phyloP scores from a whole-genome alignment of 768 basidiomycete genomes.

The Calvatia gigantea region DNA sequence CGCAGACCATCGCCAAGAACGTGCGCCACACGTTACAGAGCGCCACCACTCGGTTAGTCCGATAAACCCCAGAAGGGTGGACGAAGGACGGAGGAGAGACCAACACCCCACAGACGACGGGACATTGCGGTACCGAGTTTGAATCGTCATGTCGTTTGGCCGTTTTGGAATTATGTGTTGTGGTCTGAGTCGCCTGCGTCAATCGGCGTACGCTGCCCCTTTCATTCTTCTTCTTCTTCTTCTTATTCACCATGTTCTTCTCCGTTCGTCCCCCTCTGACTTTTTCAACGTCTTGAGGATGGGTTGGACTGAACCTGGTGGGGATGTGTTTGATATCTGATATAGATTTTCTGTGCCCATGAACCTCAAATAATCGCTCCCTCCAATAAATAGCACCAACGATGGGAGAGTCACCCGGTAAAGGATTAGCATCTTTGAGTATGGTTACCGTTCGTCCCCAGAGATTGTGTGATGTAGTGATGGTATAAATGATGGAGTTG shows the following conservation, averaged over 20 bases:
- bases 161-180: background rate
- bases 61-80: background rate
- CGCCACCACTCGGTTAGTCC: conserved; percentile 10
- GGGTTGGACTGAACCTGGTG: conserved; percentile 30
- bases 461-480: conserved; percentile 40
- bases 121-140: background rate
- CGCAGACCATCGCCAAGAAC: conserved; percentile 42
- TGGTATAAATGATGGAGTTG: conserved; percentile 39
- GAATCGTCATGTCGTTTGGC: background rate
- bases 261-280: background rate
- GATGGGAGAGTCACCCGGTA: conserved; percentile 23
- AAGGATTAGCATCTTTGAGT: conserved; percentile 46
- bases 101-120: background rate
- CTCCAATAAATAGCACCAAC: conserved; percentile 50
- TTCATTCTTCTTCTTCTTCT: background rate
- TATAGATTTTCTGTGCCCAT: conserved; percentile 36
- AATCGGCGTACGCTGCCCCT: background rate
- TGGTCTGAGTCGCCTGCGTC: too few relatives aligned
- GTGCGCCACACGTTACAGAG: conserved; percentile 23
- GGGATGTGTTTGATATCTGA: conserved; percentile 37
- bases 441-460: conserved; percentile 42
- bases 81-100: background rate
- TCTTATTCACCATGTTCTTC: background rate
- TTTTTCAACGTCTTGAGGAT: background rate
- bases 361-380: conserved; percentile 44